Base-by-base conservation (phyloP, 805 yeast species). In the Candida alai region DNA sequence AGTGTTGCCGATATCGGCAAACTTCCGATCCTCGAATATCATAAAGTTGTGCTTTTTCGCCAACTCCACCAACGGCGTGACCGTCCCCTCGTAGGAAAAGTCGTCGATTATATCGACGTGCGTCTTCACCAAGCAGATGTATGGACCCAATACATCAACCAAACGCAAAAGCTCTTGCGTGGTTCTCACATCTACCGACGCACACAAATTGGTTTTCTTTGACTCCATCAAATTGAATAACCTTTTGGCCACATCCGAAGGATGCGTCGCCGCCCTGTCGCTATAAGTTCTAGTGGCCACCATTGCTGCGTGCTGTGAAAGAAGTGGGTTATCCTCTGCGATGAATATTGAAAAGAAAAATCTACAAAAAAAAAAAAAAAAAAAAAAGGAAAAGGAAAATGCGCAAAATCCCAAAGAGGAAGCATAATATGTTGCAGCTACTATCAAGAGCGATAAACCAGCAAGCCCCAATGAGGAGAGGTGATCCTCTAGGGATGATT, bases 1-100 rank as follows among this genome's bases (percentile, higher is more conserved):
- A 1, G 98, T 93, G 54, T 89, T 87, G 12, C 99, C 99, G 49
- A 93, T 93, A 60, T 93, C 99, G 16, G 99, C 98, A 61, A 93
- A 93, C 64, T 93, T 93, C 44, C 99, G 75, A 63, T 93, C 99
- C 64, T 93, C 99, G 55, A 93, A 93, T 45, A 93, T 82, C 70
- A 93, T 64, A 52, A 93, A 93, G 44, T 83, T 77, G 65, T 89
- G 90, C 53, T 88, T 87, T 48, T 76, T 65, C 14, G 96, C 76
- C 20, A 93, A 67, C 35, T 55, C 76, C 39, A 81, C 60, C 42
- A 93, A 65, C 1, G 97, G 97, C 5, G 60, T 60, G 19, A 90
- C 74, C 0, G 97, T 89, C 1, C 71, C 74, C 35, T 86, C 95
- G 55, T 79, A 80, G 1, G 84, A 64, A 57, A 90, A 93, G 58